Base-by-base conservation (phyloP, 2,329 filamentous ascomycete species). In the Anthostomella pinea region DNA sequence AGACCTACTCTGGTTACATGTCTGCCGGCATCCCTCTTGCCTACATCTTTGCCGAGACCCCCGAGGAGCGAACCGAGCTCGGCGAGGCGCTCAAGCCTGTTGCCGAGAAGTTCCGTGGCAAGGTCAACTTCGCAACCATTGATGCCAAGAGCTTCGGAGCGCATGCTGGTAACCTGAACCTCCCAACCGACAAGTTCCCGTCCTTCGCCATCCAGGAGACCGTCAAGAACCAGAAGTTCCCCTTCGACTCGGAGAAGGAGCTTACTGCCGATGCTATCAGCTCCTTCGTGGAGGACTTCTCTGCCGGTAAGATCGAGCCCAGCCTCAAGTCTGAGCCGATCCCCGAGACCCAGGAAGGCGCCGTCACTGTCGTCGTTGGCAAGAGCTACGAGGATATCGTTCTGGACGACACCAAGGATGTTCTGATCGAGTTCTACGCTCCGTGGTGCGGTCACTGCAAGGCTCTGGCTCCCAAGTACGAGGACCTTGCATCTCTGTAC, bases 361-460 rank as follows among this genome's bases (percentile, higher is more conserved):
- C 88, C 47, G 91, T 96, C 57, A 83, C 81, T 43, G 76, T 94
- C 44, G 77, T 98, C 40, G 93, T 98, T 40, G 93, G 91, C 64
- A 86, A 95, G 73, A 91, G 79, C 72, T 98, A 96, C 78, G 76
- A 95, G 48, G 78, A 94, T 6, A 71, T 97, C 52, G 90, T 98
- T 58, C 77, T 96, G 38, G 85, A 98, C 62, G 85, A 95, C 66
- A 77, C 83, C 63, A 97, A 97, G 84, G 93, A 98, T 67, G 93
- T 98, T 41, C 79, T 98, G 52, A 70, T 98, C 49, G 93, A 98
- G 75, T 97, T 95, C 75, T 98, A 98, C 73, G 93, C 93, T 42
- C 93, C 93, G 49, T 98, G 93, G 93, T 98, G 93, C 66, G 93
- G 93, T 56, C 93, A 98, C 81, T 98, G 93, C 87, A 97, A 97